Evolutionary conservation across 2,329 filamentous ascomycete genomes (phyloP), one percentile per base, ranked within the genome.

Genomic region (Epicoccum sorghinum): DNA sequence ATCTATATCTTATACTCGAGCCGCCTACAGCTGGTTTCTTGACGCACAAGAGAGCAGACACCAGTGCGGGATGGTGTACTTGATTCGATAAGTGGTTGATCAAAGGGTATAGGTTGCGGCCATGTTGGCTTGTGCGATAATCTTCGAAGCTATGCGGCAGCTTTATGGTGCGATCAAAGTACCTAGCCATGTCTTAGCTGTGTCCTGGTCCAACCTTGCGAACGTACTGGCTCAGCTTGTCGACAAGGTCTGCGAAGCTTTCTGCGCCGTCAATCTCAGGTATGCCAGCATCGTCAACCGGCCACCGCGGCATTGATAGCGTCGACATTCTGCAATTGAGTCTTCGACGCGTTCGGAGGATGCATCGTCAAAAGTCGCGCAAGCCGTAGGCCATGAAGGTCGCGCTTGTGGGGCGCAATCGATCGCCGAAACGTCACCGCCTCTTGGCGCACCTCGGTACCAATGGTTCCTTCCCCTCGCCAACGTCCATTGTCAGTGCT

Each of bases 131-230:
- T 5, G 86, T 88, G 42, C 88, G 81, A 7, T 91, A 79, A 72
- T 91, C 88, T 67, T 92, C 89, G 75, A 91, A 91, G 12, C 84
- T 88, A 67, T 84, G 84, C 13, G 89, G 87, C 40, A 86, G 76
- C 46, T 82, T 80, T 50, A 91, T 80, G 22, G 83, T 83, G 53
- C 86, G 83, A 53, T 82, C 78, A 55, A 76, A 72, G 53, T 70
- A 75, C 52, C 73, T 75, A 46, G 22, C n/a, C n/a, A 12, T 37
- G 5, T n/a, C 44, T 71, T 48, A 71, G 63, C 39, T 49, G 13
- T 47, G n/a, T 37, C 36, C 42, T 38, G 42, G 13, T 36, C 32
- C 42, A 43, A 36, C 38, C 40, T 43, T 23, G 32, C 36, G 14
- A 40, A 53, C 50, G 27, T 51, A 63, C 65, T 65, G 64, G 62